phyloP scores from a whole-genome alignment of 2,329 filamentous ascomycete species.

The Macrophomina tecta region DNA sequence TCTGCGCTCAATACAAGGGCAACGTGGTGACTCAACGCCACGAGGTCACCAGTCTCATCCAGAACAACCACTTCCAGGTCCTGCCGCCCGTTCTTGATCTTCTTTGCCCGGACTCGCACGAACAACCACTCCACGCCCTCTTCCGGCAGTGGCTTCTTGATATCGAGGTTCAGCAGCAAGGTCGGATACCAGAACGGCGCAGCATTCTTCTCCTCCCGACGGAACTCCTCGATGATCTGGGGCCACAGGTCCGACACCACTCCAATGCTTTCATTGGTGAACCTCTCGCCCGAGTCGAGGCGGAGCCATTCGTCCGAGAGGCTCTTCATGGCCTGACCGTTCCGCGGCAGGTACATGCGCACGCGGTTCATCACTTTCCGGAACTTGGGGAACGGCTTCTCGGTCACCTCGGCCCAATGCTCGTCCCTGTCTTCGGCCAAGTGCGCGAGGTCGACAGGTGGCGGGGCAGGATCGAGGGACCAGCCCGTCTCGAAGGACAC shows the following conservation, averaged over 20 bases:
- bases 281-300: conserved; percentile 63
- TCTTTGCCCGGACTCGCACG: conserved; percentile 68
- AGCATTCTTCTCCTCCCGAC: conserved; percentile 37
- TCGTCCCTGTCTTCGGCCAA: conserved; percentile 52
- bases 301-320: conserved; percentile 71
- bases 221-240: conserved; percentile 63
- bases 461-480: conserved; percentile 54
- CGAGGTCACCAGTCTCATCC: conserved; percentile 68
- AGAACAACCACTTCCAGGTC: conserved; percentile 75
- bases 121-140: conserved; percentile 77
- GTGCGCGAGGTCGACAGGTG: conserved; percentile 49
- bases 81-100: conserved; percentile 72
- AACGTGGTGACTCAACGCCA: conserved; percentile 73
- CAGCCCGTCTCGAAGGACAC: conserved; percentile 63
- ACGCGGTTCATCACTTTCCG: conserved; percentile 58
- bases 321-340: conserved; percentile 48
- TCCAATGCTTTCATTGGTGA: conserved; percentile 68
- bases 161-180: conserved; percentile 73
- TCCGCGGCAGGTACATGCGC: conserved; percentile 59
- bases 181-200: conserved; percentile 76
- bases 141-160: conserved; percentile 73
- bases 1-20: conserved; percentile 67
- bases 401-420: conserved; percentile 53
- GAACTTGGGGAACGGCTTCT: conserved; percentile 54
- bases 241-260: conserved; percentile 74